A percentile compares a stretch with the other conserved stretches of the same genome.
Evolutionary conservation across 306 rosid species (phyloP).

Genomic region (Quercus berberidifolia): DNA sequence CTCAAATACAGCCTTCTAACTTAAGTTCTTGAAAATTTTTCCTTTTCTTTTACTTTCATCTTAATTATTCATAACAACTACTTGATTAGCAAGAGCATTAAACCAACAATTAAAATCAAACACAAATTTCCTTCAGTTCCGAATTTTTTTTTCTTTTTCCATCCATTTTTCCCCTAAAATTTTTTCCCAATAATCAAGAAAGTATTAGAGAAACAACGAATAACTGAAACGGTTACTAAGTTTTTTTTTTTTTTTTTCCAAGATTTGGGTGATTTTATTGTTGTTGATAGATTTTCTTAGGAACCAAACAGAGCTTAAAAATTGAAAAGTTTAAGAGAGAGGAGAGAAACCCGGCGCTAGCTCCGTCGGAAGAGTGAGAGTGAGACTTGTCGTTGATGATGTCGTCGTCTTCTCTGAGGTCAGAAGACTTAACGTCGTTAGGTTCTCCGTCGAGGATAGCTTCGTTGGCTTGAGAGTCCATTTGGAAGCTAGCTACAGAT

Average conservation of each 20-base stretch:
- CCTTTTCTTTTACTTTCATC: no score
- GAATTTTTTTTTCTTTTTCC: neutral
- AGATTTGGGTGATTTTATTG: slow-evolving; percentile 8
- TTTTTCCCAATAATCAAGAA: neutral
- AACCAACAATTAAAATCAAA: no score
- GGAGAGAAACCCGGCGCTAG: slow-evolving; percentile 79
- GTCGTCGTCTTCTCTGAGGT: slow-evolving; percentile 52
- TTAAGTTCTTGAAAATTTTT: no score
- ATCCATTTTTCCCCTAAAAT: neutral
- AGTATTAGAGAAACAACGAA: no score
- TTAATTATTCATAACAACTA: no score
- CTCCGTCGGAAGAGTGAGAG: slow-evolving; percentile 84
- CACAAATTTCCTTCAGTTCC: no score
- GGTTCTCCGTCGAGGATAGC: slow-evolving; percentile 42
- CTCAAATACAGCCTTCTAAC: neutral
- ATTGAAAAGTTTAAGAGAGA: neutral
- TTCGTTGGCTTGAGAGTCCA: slow-evolving; percentile 63
- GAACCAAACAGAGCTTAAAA: slow-evolving; percentile 11
- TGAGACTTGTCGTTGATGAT: slow-evolving; percentile 48
- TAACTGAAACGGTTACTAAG: neutral
- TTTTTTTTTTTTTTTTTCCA: neutral
- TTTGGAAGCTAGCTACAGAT: no score
- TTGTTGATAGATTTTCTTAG: neutral
- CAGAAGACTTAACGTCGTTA: slow-evolving; percentile 41
- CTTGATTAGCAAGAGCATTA: no score